Evolutionary conservation across 2,329 filamentous ascomycete species (phyloP), one percentile per base, ranked within the genome.

Genomic region (Pestalotiopsis sp.): DNA sequence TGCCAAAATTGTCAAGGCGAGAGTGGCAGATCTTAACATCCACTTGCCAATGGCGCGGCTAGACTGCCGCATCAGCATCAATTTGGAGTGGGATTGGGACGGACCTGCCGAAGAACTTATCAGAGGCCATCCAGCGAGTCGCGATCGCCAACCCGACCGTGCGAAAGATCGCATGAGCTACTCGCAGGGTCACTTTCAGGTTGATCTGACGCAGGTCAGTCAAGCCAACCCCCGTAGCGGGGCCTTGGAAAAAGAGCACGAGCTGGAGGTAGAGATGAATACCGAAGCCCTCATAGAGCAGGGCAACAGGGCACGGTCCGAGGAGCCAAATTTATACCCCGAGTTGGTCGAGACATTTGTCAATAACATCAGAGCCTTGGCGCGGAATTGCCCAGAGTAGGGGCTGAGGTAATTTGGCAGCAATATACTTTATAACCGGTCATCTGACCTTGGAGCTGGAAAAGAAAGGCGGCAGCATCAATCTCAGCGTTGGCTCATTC

Each of bases 81-180:
- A 97, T 77, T 87, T 99, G 2, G 97, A 99, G 88, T 94, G 97
- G 88, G 88, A 91, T 66, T 97, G 91, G 83, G 87, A 94, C 3
- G 93, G 94, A 1, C 75, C 92, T 0, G 84, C 90, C 3, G 83
- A 87, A 52, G 87, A 89, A 69, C 78, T 90, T 14, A 84, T 88
- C 73, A 76, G 79, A 27, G 65, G 75, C 75, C 62, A 79, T 75
- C 57, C 75, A 72, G 66, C 80, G 73, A 72, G 79, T 67, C 72
- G 84, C 76, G 75, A 83, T 76, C 75, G 76, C 36, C 79, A 80
- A 72, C 82, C 86, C 6, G 91, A 93, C 75, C 90, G 95, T 6
- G 90, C 89, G 74, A 99, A 99, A 80, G 95, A 99, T 80, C 89
- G 96, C 20, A 84, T 99, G 77, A 97, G 93, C 77, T 99, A 99